Percentiles rank a stretch among this genome's conserved stretches.
These are phyloP conservation scores for Neurospora sp. DNA, from an alignment of 495 filamentous ascomycete species.

Conservation along the genomic window DNA sequence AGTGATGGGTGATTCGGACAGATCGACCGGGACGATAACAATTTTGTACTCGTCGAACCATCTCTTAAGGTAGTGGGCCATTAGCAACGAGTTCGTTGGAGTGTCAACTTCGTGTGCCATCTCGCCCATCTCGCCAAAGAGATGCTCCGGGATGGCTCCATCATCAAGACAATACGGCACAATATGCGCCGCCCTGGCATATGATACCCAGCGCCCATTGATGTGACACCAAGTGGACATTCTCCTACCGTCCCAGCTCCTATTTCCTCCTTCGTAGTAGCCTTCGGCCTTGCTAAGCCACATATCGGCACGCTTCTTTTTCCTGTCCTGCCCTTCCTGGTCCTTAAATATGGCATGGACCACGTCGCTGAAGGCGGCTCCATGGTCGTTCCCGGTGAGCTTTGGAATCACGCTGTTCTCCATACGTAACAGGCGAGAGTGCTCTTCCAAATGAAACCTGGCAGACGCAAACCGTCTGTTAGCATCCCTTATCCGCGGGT, in stretches of 20 bases:
- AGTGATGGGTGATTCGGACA: background rate
- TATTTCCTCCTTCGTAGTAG: background rate
- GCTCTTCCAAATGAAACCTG: background rate
- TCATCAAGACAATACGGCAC: background rate
- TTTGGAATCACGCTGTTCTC: background rate
- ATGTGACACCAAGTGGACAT: background rate
- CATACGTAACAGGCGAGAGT: background rate
- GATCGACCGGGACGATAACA: background rate
- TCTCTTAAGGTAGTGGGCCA: background rate
- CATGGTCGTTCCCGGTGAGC: background rate
- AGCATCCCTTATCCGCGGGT: background rate
- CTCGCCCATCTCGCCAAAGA: background rate
- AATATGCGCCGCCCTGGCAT: background rate
- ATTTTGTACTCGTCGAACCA: background rate
- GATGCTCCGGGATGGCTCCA: background rate
- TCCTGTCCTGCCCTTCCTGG: background rate
- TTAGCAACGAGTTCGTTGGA: background rate
- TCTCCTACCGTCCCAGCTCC: too few relatives aligned
- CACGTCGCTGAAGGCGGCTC: background rate
- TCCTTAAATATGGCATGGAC: background rate
- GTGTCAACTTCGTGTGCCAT: background rate
- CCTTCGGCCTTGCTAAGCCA: background rate
- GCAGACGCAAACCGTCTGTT: background rate
- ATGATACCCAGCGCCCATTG: background rate
- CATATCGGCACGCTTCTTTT: background rate